Evolutionary conservation across 2,329 filamentous ascomycete genomes (phyloP), one percentile per base, ranked within the genome.

Genomic region (Fonsecaea nubica): DNA sequence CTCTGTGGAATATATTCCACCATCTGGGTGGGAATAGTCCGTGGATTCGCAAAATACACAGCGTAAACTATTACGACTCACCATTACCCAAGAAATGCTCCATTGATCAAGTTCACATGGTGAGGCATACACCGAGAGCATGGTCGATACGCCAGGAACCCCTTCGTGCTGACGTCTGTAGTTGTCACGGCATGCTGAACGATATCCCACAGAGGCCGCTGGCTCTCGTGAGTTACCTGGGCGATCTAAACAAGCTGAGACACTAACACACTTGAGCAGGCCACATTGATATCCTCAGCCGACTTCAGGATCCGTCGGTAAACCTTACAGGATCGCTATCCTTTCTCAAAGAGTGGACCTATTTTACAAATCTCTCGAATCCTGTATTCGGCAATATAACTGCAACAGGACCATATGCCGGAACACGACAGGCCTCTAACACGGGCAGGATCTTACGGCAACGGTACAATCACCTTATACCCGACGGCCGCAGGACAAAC

Each of bases 51-150:
- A 85, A 84, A 69, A 68, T 76, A 1, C 74, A 79, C 48, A 79
- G 80, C 42, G 72, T 80, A 2, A 74, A 80, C 13, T 76, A 77
- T 12, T 76, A 76, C 7, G 80, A 79, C 4, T 77, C 83, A 55
- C 77, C 75, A 1, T 73, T 80, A 4, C 85, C 85, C 0, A 73
- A 78, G 5, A 80, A 80, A 2, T 87, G 85, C 71, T 72, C 75
- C 15, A 78, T 87, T 6, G 82, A 86, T 64, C 85, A 87, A 72
- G 81, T 87, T n/a, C 85, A 87, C 74, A 84, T 87, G 84, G 84
- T 85, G 76, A 65, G 72, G 25, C n/a, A 45, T 2, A 35, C 18
- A 25, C 9, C 4, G 54, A 13, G 56, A 32, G 1, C 18, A 32
- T 6, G 3, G 15, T 4, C 45, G 18, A 10, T 30, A 25, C 18